These are phyloP conservation scores for Xerocomus spinulosus DNA, from an alignment of 768 basidiomycete species.

Conservation along the genomic window DNA sequence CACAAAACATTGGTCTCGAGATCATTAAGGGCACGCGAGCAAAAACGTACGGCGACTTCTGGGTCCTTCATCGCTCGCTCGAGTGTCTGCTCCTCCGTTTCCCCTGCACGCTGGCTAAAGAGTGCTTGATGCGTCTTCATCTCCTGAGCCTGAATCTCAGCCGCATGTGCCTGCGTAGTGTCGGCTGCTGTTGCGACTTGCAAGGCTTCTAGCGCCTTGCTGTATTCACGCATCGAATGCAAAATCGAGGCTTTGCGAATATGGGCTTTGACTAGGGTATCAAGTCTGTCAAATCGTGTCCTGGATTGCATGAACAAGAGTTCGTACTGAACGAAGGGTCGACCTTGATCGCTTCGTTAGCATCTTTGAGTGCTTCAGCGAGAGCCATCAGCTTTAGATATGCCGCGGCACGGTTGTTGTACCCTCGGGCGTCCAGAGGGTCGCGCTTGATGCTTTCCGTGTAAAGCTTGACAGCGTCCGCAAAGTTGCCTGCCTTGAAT, in stretches of 20 bases:
- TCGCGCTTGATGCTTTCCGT: slow-evolving; percentile 96
- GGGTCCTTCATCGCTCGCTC: slow-evolving; percentile 96
- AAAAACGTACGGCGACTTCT: slow-evolving; percentile 73
- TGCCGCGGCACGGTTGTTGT: slow-evolving; percentile 97
- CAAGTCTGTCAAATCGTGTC: not conserved
- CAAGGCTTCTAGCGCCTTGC: slow-evolving; percentile 78
- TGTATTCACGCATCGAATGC: slow-evolving; percentile 86
- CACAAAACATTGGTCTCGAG: slow-evolving; percentile 1
- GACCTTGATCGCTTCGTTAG: slow-evolving; percentile 85
- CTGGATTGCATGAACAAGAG: not conserved
- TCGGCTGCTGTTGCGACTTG: slow-evolving; percentile 79
- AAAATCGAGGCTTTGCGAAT: slow-evolving; percentile 88
- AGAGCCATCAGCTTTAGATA: slow-evolving; percentile 93
- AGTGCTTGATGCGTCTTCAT: slow-evolving; percentile 77
- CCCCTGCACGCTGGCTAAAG: slow-evolving; percentile 70
- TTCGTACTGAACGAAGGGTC: slow-evolving; percentile 74
- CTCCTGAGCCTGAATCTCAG: slow-evolving; percentile 80
- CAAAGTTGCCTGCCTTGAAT: slow-evolving; percentile 94
- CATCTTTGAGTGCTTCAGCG: slow-evolving; percentile 95
- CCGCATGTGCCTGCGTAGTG: slow-evolving; percentile 71
- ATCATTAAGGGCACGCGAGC: not conserved
- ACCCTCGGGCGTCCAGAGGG: slow-evolving; percentile 84
- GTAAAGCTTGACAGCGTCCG: slow-evolving; percentile 85
- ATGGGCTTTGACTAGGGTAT: slow-evolving; percentile 73
- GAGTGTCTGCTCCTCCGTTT: slow-evolving; percentile 90